Conservation (phyloP, 2,329 filamentous ascomycete species). For the Clarireedia monteithiana region DNA sequence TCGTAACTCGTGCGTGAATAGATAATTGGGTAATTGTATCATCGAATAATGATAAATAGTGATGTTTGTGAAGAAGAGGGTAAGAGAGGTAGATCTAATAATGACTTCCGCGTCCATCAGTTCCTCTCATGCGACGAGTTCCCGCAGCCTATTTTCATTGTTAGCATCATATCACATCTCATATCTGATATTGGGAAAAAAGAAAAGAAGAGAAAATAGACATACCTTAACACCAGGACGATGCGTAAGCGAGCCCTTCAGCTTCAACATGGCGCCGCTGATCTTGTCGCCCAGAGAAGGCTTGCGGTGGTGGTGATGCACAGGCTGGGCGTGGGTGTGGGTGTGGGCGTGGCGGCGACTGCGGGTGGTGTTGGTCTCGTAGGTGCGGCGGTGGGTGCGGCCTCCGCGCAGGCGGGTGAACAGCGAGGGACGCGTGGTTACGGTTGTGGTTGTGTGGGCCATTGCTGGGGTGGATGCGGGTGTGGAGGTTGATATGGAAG, state of each 20-base stretch:
- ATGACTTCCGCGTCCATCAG: conserved; percentile 56
- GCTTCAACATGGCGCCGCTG: conserved; percentile 64
- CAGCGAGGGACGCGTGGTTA: neutral
- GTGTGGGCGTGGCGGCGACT: neutral
- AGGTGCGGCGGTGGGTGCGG: conserved; percentile 1
- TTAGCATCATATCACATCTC: neutral
- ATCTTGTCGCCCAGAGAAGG: conserved; percentile 62
- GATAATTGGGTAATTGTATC: neutral
- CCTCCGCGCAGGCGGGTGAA: conserved; percentile 1
- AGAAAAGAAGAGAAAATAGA: conserved; percentile 13
- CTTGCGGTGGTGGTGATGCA: neutral
- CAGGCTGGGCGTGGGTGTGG: neutral
- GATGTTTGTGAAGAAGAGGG: too few species aligned
- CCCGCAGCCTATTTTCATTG: conserved; percentile 52
- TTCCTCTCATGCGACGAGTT: conserved; percentile 65
- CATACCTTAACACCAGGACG: conserved; percentile 63
- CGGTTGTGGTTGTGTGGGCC: conserved; percentile 7
- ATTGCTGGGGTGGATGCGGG: neutral
- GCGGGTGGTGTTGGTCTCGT: neutral
- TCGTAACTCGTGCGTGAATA: neutral
- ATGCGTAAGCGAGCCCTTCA: conserved; percentile 62
- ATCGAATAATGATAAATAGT: too few species aligned
- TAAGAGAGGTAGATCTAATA: conserved; percentile 15
- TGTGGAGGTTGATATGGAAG: neutral
- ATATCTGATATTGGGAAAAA: neutral